A percentile compares a stretch with the other conserved stretches of the same genome.
Evolutionary conservation across 306 rosid genomes (phyloP).

Genomic region (Phaseolus lunatus): DNA sequence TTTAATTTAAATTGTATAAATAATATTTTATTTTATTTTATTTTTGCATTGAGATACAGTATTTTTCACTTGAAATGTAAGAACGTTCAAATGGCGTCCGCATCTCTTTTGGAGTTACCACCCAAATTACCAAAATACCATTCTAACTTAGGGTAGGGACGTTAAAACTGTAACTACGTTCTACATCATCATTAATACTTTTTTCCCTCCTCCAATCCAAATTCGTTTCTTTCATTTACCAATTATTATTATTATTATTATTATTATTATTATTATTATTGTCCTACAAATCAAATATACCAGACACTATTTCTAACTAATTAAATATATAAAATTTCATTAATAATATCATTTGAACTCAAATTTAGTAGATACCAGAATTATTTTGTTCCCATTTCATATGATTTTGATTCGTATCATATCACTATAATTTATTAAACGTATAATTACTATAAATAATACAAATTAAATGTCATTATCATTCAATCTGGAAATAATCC

Average conservation of each 20-base stretch:
- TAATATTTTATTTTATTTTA: constrained; percentile 9
- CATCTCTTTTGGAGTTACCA: constrained; percentile 46
- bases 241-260: too few species aligned
- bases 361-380: not conserved
- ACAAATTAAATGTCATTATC: not conserved
- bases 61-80: constrained; percentile 22
- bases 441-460: not conserved
- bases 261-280: too few species aligned
- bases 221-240: too few species aligned
- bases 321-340: not conserved
- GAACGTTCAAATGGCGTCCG: constrained; percentile 59
- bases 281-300: not conserved
- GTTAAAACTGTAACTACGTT: constrained; percentile 35
- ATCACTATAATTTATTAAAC: not conserved
- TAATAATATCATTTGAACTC: not conserved
- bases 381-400: not conserved
- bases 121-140: constrained; percentile 46
- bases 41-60: constrained; percentile 36
- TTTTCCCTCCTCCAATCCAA: not conserved
- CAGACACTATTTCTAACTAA: not conserved
- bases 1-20: not conserved
- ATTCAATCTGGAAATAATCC: not conserved
- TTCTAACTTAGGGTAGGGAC: not conserved
- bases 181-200: not conserved
- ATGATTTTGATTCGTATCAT: not conserved